Conservation (phyloP, 768 basidiomycete genomes). For the Boletus huronensis region DNA sequence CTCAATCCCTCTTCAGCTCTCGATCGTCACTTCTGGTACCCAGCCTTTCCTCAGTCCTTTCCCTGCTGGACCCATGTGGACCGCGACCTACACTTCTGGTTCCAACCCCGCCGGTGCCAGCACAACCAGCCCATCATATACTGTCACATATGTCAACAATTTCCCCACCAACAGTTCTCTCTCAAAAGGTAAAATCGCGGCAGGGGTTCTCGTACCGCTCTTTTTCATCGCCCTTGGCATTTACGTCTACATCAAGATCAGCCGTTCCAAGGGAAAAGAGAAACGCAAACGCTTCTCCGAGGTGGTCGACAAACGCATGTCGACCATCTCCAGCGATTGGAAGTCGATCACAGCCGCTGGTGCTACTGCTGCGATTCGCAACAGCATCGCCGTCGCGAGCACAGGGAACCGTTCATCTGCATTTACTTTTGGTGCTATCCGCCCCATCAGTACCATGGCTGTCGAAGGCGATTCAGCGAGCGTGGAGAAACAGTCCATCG, state of each 20-base stretch:
- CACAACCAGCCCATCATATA: slow-evolving; percentile 26
- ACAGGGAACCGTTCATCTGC: slow-evolving; percentile 38
- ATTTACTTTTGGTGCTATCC: slow-evolving; percentile 59
- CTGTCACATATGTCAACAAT: slow-evolving; percentile 40
- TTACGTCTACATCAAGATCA: slow-evolving; percentile 50
- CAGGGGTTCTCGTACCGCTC: slow-evolving; percentile 58
- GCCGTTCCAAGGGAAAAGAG: slow-evolving; percentile 45
- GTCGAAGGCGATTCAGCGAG: slow-evolving; percentile 38
- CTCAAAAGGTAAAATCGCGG: slow-evolving; percentile 60
- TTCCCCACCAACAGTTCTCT: slow-evolving; percentile 34
- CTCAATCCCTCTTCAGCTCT: slow-evolving; percentile 50
- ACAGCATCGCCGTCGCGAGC: slow-evolving; percentile 52
- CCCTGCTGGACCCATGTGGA: slow-evolving; percentile 69
- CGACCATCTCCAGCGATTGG: slow-evolving; percentile 76
- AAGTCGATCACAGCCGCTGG: slow-evolving; percentile 66
- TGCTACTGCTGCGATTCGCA: slow-evolving; percentile 70
- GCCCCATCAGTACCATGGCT: slow-evolving; percentile 43
- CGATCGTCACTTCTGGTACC: slow-evolving; percentile 49
- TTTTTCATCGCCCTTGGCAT: slow-evolving; percentile 48
- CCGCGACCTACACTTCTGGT: slow-evolving; percentile 53
- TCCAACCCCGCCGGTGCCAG: slow-evolving; percentile 41
- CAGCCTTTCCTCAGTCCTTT: slow-evolving; percentile 50
- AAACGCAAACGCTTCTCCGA: slow-evolving; percentile 60
- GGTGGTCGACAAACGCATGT: slow-evolving; percentile 79
- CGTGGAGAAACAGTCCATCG: slow-evolving; percentile 39